These are phyloP conservation scores for Euclidium syriacum DNA, from an alignment of 345 rosid genomes.

Conservation along the genomic window DNA sequence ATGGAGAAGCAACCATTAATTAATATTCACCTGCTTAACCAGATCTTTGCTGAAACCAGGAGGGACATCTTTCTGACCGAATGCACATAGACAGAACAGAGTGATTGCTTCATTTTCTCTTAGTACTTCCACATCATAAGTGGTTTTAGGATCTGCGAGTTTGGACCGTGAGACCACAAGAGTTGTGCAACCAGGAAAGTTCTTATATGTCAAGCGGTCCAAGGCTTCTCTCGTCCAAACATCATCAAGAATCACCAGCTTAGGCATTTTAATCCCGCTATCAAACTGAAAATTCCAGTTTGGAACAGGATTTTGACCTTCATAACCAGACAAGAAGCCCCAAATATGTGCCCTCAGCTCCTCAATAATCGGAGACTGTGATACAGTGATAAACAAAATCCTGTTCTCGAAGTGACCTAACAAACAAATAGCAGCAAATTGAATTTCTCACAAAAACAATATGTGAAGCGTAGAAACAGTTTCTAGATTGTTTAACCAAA, in stretches of 20 bases:
- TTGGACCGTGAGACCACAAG: too few relatives aligned
- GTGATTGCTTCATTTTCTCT: slow-evolving; percentile 48
- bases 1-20: background rate
- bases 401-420: slow-evolving; percentile 42
- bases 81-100: slow-evolving; percentile 59
- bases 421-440: background rate
- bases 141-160: slow-evolving; percentile 31
- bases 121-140: slow-evolving; percentile 49
- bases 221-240: too few relatives aligned
- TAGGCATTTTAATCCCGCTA: slow-evolving; percentile 7
- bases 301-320: slow-evolving; percentile 26
- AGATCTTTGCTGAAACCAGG: too few relatives aligned
- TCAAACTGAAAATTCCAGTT: slow-evolving; percentile 30
- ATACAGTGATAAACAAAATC: slow-evolving; percentile 56
- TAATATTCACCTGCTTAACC: slow-evolving; percentile 54
- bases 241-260: slow-evolving; percentile 61
- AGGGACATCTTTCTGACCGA: slow-evolving; percentile 45
- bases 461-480: background rate
- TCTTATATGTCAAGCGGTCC: too few relatives aligned
- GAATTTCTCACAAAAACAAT: too few relatives aligned
- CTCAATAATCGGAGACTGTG: slow-evolving; percentile 86
- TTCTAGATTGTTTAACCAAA: background rate
- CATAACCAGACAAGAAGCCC: too few relatives aligned
- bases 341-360: too few relatives aligned
- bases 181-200: too few relatives aligned